Evolutionary conservation across 1,284 basidiomycete genomes (phyloP).

Genomic region (Ganoderma sinense): DNA sequence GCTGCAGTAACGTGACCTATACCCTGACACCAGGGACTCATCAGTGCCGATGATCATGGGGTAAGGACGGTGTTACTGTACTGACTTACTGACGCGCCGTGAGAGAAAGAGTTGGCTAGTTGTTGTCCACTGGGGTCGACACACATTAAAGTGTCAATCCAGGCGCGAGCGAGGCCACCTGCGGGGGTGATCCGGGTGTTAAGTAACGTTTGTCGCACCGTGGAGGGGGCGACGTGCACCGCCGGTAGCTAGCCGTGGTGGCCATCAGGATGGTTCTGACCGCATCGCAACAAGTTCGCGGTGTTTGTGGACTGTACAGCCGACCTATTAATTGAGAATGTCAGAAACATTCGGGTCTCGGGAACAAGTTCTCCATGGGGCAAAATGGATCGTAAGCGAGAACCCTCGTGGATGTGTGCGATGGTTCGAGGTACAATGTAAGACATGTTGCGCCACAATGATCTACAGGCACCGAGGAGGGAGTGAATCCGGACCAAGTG

Average conservation of each 20-base stretch:
- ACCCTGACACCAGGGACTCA: neutral
- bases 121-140: neutral
- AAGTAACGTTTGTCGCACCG: neutral
- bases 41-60: neutral
- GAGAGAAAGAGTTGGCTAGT: neutral
- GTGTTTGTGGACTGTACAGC: neutral
- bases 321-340: neutral
- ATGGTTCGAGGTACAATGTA: neutral
- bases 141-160: neutral
- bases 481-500: neutral
- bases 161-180: neutral
- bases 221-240: neutral
- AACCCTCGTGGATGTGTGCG: too few relatives aligned
- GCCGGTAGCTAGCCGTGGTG: neutral
- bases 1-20: neutral
- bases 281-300: neutral
- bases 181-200: neutral
- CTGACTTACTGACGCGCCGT: neutral
- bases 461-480: constrained; percentile 7
- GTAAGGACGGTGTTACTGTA: neutral
- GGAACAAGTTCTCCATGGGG: neutral
- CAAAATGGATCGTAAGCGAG: neutral
- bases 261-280: constrained; percentile 5
- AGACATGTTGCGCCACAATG: neutral
- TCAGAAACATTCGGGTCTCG: neutral